A percentile compares a stretch with the other conserved stretches of the same genome.
These are phyloP conservation scores for Paramyrothecium sp. DNA, from an alignment of 2,329 filamentous ascomycete genomes.

Conservation along the genomic window DNA sequence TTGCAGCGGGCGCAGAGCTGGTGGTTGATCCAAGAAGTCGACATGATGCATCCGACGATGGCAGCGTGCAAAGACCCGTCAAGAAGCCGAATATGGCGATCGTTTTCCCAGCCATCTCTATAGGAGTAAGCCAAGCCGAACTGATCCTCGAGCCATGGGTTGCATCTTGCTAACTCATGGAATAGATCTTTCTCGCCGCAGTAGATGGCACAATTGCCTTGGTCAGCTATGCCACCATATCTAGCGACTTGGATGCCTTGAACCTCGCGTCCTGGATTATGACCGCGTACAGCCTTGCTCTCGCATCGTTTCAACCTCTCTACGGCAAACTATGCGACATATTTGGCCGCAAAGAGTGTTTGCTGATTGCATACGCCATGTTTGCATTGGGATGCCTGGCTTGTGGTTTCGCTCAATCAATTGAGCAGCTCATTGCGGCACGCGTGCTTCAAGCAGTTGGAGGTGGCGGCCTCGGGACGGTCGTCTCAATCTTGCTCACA, in stretches of 20 bases:
- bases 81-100: neutral
- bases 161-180: neutral
- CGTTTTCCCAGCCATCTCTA: neutral
- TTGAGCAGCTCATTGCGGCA: neutral
- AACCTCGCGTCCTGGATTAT: neutral
- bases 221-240: neutral
- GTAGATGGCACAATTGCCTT: neutral
- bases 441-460: neutral
- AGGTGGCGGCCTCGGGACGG: neutral
- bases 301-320: neutral
- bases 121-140: neutral
- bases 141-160: neutral
- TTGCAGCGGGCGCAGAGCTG: neutral
- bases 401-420: neutral
- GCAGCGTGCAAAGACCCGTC: neutral
- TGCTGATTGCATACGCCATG: neutral
- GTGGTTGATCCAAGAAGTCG: neutral
- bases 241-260: neutral
- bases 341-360: neutral
- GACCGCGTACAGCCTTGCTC: neutral
- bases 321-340: conserved; percentile 4
- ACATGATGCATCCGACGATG: neutral
- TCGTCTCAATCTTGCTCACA: neutral
- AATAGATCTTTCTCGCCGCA: neutral
- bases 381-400: neutral